Percentiles rank a stretch among this genome's conserved stretches.
phyloP scores from a whole-genome alignment of 768 basidiomycete genomes.

The Suillus cothurnatus region DNA sequence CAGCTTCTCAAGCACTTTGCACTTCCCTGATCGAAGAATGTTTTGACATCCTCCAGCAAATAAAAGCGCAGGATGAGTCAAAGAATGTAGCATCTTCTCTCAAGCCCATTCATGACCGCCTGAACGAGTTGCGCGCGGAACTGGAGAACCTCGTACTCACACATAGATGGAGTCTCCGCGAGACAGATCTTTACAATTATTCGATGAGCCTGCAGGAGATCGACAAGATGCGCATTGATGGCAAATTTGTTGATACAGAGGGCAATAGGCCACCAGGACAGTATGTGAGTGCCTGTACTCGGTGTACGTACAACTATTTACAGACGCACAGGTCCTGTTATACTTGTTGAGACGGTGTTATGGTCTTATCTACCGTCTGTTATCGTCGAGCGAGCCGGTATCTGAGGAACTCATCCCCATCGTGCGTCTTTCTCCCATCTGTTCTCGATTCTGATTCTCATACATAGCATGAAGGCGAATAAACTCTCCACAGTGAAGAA shows the following conservation, averaged over 20 bases:
- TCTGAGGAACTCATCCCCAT: constrained; percentile 98
- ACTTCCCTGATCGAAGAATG: constrained; percentile 94
- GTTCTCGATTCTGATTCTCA: constrained; percentile 2
- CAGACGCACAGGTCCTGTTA: constrained; percentile 69
- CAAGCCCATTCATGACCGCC: constrained; percentile 91
- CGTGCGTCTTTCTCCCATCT: constrained; percentile 45
- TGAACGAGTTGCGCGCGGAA: constrained; percentile 82
- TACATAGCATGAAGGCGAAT: constrained; percentile 65
- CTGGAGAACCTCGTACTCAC: constrained; percentile 92
- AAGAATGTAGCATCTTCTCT: constrained; percentile 84
- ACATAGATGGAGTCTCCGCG: constrained; percentile 94
- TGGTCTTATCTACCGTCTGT: constrained; percentile 89
- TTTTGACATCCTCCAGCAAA: constrained; percentile 94
- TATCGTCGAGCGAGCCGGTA: constrained; percentile 95
- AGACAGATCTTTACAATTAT: constrained; percentile 94
- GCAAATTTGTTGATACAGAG: constrained; percentile 94
- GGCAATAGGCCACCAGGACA: constrained; percentile 92
- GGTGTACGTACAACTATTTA: neutral
- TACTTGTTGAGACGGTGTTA: constrained; percentile 95
- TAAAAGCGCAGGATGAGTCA: constrained; percentile 89
- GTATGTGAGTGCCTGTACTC: constrained; percentile 61
- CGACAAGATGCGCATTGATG: constrained; percentile 95
- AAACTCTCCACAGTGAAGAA: constrained; percentile 97
- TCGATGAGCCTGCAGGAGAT: constrained; percentile 93
- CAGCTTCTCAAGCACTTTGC: constrained; percentile 88